phyloP scores from a whole-genome alignment of 768 basidiomycete species.

The Kwoniella dejecticola region DNA sequence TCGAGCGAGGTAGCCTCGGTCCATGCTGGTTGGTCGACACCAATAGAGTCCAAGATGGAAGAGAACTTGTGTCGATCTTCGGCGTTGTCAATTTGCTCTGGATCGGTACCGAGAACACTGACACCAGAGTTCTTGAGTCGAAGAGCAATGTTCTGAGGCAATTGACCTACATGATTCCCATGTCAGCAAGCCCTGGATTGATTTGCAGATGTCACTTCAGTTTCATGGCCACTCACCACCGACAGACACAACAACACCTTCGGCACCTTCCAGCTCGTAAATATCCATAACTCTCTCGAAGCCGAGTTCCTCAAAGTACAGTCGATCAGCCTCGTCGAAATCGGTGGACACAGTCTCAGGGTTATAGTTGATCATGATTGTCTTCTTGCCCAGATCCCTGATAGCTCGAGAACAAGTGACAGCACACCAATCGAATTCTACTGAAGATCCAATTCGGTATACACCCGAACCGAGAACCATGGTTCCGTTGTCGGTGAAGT shows the following conservation, averaged over 20 bases:
- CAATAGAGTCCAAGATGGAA: slow-evolving; percentile 87
- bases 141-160: slow-evolving; percentile 98
- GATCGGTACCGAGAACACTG: slow-evolving; percentile 94
- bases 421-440: slow-evolving; percentile 99
- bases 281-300: slow-evolving; percentile 99
- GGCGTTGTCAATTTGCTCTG: slow-evolving; percentile 89
- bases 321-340: slow-evolving; percentile 97
- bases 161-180: slow-evolving; percentile 66
- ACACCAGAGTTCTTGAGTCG: slow-evolving; percentile 87
- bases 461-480: slow-evolving; percentile 99
- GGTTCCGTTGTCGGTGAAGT: slow-evolving; percentile 95
- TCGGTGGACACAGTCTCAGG: slow-evolving; percentile 99
- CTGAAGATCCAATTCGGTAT: slow-evolving; percentile 95
- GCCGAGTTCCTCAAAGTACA: slow-evolving; percentile 98
- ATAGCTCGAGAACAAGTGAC: slow-evolving; percentile 94
- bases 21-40: slow-evolving; percentile 98
- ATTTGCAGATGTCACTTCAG: not conserved
- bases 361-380: slow-evolving; percentile 99
- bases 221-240: slow-evolving; percentile 73
- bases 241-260: slow-evolving; percentile 93
- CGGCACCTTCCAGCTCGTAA: slow-evolving; percentile 89
- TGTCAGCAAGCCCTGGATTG: not conserved
- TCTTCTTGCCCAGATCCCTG: slow-evolving; percentile 86
- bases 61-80: slow-evolving; percentile 99
- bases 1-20: slow-evolving; percentile 82